Evolutionary conservation across 805 yeast genomes (phyloP).

Genomic region (Dipodascopsis tothii): DNA sequence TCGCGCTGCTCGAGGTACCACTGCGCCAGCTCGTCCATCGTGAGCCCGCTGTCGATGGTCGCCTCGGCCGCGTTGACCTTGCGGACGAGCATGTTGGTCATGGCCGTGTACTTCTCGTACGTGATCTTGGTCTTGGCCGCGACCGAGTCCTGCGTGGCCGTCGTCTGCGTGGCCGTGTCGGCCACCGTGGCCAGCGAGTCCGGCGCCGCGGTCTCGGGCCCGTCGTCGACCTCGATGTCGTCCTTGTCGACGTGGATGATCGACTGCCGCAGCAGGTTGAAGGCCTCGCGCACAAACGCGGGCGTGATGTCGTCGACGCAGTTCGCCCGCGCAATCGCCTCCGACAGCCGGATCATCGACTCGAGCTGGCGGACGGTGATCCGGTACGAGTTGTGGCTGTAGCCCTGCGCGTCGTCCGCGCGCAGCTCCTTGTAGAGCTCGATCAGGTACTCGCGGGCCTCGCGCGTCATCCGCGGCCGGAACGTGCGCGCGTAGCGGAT

Average conservation of each 20-base stretch:
- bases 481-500: constrained; percentile 88
- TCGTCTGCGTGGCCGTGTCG: constrained; percentile 20
- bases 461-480: constrained; percentile 78
- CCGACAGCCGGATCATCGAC: constrained; percentile 76
- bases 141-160: constrained; percentile 15
- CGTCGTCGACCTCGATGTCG: constrained; percentile 76
- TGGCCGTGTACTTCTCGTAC: constrained; percentile 77
- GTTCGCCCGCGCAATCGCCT: constrained; percentile 95
- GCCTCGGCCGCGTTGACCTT: constrained; percentile 54
- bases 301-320: constrained; percentile 84
- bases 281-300: constrained; percentile 85
- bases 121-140: constrained; percentile 48
- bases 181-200: constrained; percentile 28
- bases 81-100: constrained; percentile 71
- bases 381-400: constrained; percentile 72
- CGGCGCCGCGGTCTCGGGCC: background rate
- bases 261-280: constrained; percentile 78
- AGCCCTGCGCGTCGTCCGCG: constrained; percentile 83
- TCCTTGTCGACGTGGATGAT: constrained; percentile 91
- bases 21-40: constrained; percentile 61
- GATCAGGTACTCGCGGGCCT: constrained; percentile 70
- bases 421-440: constrained; percentile 77
- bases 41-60: constrained; percentile 48
- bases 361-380: constrained; percentile 96
- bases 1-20: constrained; percentile 75